Conservation (phyloP, 169 alveolate genomes). For the Plasmodium relictum region DNA sequence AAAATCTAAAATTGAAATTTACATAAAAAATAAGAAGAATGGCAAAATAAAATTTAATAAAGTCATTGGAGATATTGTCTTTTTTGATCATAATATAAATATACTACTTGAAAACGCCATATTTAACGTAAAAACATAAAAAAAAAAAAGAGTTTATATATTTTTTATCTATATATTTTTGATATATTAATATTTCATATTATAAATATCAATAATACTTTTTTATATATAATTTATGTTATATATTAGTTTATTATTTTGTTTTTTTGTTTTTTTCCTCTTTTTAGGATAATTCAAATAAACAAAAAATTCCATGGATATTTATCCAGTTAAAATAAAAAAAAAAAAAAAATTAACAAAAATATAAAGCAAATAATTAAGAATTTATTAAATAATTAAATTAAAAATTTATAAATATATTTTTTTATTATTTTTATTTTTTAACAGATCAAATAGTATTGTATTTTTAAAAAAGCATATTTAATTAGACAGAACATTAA, state of each 20-base stretch:
- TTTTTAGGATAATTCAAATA: conserved; percentile 16
- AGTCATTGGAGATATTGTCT: conserved; percentile 52
- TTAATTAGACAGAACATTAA: conserved; percentile 45
- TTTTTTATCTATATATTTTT: background rate
- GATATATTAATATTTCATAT: background rate
- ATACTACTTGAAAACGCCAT: conserved; percentile 44
- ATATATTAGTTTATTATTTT: background rate
- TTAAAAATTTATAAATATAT: no score
- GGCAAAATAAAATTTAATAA: conserved; percentile 7
- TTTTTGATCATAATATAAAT: conserved; percentile 29
- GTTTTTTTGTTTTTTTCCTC: background rate
- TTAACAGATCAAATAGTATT: conserved; percentile 72
- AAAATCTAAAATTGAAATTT: conserved; percentile 41
- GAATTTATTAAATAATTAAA: no score
- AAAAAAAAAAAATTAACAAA: conserved; percentile 8
- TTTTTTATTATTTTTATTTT: conserved; percentile 27
- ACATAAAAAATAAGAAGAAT: conserved; percentile 24
- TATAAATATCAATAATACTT: background rate
- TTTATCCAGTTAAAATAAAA: conserved; percentile 65
- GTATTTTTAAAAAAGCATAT: conserved; percentile 18
- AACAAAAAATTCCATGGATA: conserved; percentile 56
- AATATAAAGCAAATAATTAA: conserved; percentile 9
- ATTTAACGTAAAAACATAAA: conserved; percentile 20
- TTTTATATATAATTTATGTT: no score
- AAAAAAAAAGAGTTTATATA: background rate